Evolutionary conservation across 176 grass and related monocot genomes (phyloP).

Genomic region (Zea mays): DNA sequence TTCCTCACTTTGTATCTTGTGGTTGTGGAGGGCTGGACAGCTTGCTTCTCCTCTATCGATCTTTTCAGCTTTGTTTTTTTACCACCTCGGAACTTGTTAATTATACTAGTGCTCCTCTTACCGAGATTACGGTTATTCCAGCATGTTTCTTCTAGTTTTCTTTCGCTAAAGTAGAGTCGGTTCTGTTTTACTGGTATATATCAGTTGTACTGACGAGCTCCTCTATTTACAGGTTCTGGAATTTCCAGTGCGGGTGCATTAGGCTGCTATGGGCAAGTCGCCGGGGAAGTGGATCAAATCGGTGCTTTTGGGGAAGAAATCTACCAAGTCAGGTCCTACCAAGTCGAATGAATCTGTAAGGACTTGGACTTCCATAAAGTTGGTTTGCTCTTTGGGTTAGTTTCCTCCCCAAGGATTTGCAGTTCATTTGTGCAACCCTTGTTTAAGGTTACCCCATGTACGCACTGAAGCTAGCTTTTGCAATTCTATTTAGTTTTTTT

Average conservation of each 20-base stretch:
- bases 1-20: too few species aligned
- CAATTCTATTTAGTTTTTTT: background rate
- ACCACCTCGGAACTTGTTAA: background rate
- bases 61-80: constrained; percentile 10
- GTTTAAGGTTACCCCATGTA: background rate
- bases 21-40: background rate
- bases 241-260: background rate
- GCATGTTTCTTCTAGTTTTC: background rate
- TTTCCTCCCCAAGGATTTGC: background rate
- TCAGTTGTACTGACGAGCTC: constrained; percentile 27
- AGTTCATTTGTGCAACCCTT: background rate
- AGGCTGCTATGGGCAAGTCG: constrained; percentile 71
- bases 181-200: constrained; percentile 6
- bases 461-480: background rate
- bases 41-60: background rate
- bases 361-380: background rate
- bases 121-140: background rate
- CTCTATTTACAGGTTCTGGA: background rate
- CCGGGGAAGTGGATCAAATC: constrained; percentile 91
- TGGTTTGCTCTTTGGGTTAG: background rate
- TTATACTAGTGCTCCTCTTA: background rate
- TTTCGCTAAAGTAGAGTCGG: background rate
- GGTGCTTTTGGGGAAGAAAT: constrained; percentile 86
- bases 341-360: constrained; percentile 55
- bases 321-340: constrained; percentile 52